phyloP scores from a whole-genome alignment of 202 grass and related monocot genomes.

The Miscanthus sacchariflorus region DNA sequence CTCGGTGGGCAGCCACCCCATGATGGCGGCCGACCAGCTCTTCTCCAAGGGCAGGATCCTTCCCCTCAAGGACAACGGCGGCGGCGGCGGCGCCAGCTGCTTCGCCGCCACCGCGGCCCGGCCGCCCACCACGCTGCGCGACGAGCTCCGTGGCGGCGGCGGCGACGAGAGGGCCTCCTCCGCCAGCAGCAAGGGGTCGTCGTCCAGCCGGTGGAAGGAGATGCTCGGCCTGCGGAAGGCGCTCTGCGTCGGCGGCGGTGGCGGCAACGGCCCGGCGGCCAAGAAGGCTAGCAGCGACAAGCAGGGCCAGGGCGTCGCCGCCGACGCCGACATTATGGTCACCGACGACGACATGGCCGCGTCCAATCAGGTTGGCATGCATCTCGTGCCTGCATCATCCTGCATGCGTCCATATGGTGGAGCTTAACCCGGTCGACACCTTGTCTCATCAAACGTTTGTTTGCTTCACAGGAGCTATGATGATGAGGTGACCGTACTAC shows the following conservation, averaged over 20 bases:
- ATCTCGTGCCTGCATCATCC: not conserved
- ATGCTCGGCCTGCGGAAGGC: slow-evolving; percentile 80
- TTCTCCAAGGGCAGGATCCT: slow-evolving; percentile 97
- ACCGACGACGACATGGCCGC: slow-evolving; percentile 24
- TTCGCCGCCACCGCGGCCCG: slow-evolving; percentile 18
- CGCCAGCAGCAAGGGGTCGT: slow-evolving; percentile 16
- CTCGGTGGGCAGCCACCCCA: slow-evolving; percentile 79
- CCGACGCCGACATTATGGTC: slow-evolving; percentile 31
- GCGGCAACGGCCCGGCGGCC: slow-evolving; percentile 25
- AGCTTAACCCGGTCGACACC: not conserved
- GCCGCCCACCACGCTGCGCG: slow-evolving; percentile 61
- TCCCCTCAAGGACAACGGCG: slow-evolving; percentile 69
- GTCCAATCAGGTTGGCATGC: slow-evolving; percentile 47
- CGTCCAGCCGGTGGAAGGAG: slow-evolving; percentile 80
- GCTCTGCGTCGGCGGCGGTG: slow-evolving; percentile 48
- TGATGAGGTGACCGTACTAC: slow-evolving; percentile 39
- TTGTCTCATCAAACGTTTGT: slow-evolving; percentile 43
- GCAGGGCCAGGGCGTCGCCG: slow-evolving; percentile 45
- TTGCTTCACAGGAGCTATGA: slow-evolving; percentile 48
- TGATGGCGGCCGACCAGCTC: slow-evolving; percentile 99
- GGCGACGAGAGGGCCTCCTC: slow-evolving; percentile 32
- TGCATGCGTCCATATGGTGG: not conserved
- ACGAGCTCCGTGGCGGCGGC: slow-evolving; percentile 63
- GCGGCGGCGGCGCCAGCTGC: not conserved
- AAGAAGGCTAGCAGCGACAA: slow-evolving; percentile 42